A percentile compares a stretch with the other conserved stretches of the same genome.
These are phyloP conservation scores for Syncephalastrum sp. DNA, from an alignment of 371 early-diverging fungal genomes.

Conservation along the genomic window DNA sequence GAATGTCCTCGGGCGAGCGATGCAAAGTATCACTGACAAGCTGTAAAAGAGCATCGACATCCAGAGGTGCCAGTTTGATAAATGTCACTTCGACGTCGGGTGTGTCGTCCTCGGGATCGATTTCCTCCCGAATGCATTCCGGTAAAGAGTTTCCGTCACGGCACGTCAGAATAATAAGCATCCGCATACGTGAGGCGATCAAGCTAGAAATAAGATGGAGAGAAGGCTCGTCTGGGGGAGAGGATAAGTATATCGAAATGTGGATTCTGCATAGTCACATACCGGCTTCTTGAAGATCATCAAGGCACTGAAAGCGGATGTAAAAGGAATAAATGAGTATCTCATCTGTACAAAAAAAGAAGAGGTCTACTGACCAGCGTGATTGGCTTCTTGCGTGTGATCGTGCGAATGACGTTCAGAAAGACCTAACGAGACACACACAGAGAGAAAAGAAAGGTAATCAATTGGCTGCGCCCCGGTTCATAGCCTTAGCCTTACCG, in stretches of 20 bases:
- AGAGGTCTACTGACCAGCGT: conserved; percentile 30
- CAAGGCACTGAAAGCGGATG: conserved; percentile 29
- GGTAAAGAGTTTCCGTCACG: conserved; percentile 35
- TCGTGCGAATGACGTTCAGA: conserved; percentile 38
- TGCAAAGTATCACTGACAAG: conserved; percentile 38
- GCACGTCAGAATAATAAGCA: conserved; percentile 42
- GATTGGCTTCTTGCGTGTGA: conserved; percentile 36
- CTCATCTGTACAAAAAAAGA: not conserved
- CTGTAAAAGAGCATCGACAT: conserved; percentile 20
- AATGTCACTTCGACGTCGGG: conserved; percentile 17
- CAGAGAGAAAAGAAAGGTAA: not conserved
- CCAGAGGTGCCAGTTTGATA: conserved; percentile 31
- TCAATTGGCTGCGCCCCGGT: not conserved
- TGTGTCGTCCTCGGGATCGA: conserved; percentile 12
- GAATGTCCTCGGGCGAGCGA: conserved; percentile 18
- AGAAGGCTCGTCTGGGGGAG: conserved; percentile 37
- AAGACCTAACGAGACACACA: conserved; percentile 32
- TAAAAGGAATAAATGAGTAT: not conserved
- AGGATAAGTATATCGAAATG: conserved; percentile 1
- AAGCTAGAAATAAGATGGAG: conserved; percentile 36
- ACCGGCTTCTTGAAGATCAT: conserved; percentile 52
- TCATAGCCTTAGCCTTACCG: conserved; percentile 18
- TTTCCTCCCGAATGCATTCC: conserved; percentile 19
- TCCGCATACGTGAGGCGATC: conserved; percentile 28
- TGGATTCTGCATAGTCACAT: not conserved